Evolutionary conservation across 805 yeast species (phyloP), one percentile per base, ranked within the genome.

Genomic region (Metschnikowia amazonensis): DNA sequence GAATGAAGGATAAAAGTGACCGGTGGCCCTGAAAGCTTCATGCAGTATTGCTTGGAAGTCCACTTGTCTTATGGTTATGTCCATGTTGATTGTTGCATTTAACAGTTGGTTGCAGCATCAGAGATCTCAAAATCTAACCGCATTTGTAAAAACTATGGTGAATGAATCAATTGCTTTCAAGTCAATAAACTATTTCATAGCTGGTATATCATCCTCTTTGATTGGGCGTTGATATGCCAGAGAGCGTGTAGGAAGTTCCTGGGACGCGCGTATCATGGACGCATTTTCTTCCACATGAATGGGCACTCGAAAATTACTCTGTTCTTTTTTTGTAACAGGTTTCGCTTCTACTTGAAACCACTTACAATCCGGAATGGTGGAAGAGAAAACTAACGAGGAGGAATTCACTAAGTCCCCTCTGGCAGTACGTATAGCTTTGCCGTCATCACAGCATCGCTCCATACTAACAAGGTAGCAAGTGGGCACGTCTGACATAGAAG

Each of bases 321-420:
- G 5, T 18, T 20, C 42, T 36, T 23, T 27, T 28, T 36, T 29
- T 30, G 29, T 24, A 35, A 36, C 32, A 28, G 41, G 42, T 23
- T 37, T 24, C 43, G 42, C 44, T 44, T 44, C 36, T 39, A 30
- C 24, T 36, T 30, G 30, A 35, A 30, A 21, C 16, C 18, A 29
- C 35, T 31, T 14, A 31, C 35, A 11, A 16, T 39, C 28, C 36
- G 30, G 29, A 39, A 39, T 39, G 42, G 35, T 27, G 11, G 31
- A 27, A 18, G 41, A 21, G 21, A 21, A 44, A 41, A 16, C 21
- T 14, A 38, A 34, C 30, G 45, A 43, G 33, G 50, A 45, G 38
- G 47, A 41, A 33, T 45, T 41, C 35, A 33, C 54, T 17, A 43
- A 43, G 25, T 48, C 54, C 18, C 54, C 54, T 8, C 54, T 50